phyloP scores from a whole-genome alignment of 2,329 filamentous ascomycete species.

The Neoarthrinium moseri region DNA sequence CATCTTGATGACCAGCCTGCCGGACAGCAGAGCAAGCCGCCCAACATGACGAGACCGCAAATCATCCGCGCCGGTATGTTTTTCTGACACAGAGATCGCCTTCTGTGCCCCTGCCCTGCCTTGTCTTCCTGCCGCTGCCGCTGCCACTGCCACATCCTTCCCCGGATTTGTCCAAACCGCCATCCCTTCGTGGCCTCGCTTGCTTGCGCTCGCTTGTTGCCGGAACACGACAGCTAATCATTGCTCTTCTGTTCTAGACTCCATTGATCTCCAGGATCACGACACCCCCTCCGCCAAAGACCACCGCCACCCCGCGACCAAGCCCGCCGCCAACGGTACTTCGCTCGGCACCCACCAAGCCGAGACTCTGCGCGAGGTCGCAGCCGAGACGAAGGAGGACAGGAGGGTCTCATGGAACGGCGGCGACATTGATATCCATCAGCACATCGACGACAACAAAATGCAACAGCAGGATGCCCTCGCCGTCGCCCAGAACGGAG shows the following conservation, averaged over 20 bases:
- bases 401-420: constrained; percentile 54
- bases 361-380: constrained; percentile 76
- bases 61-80: constrained; percentile 61
- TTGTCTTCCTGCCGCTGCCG: not conserved
- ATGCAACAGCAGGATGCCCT: constrained; percentile 56
- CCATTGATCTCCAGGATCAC: constrained; percentile 89
- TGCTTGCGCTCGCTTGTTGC: not conserved
- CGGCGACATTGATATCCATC: constrained; percentile 40
- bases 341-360: constrained; percentile 77
- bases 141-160: too few species aligned
- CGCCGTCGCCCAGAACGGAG: constrained; percentile 61
- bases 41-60: constrained; percentile 57
- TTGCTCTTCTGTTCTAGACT: constrained; percentile 59
- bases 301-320: constrained; percentile 49
- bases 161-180: too few species aligned
- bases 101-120: not conserved
- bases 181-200: not conserved
- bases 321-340: constrained; percentile 43
- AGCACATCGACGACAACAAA: constrained; percentile 47
- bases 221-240: not conserved
- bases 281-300: constrained; percentile 81
- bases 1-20: constrained; percentile 28
- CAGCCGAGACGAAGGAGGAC: constrained; percentile 75
- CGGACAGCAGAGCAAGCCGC: constrained; percentile 17
- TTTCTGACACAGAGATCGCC: constrained; percentile 5